Percentiles rank a stretch among this genome's conserved stretches.
These are phyloP conservation scores for Cucumis hystrix DNA, from an alignment of 306 rosid species.

Conservation along the genomic window DNA sequence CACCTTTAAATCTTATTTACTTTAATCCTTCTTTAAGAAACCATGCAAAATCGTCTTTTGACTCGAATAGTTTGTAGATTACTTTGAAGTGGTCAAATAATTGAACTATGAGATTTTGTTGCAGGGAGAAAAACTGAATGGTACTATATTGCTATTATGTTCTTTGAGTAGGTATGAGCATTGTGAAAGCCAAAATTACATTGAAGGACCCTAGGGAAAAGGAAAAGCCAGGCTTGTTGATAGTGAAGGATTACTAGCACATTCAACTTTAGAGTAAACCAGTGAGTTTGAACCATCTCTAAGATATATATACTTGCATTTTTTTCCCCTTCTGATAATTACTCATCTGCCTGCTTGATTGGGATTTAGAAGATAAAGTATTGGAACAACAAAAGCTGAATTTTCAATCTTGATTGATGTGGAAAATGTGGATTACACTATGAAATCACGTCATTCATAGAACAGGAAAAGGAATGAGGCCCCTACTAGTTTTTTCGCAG, in stretches of 20 bases:
- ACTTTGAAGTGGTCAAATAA: not conserved
- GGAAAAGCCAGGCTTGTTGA: not conserved
- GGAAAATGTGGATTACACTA: not conserved
- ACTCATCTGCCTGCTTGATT: not conserved
- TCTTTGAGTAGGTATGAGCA: not conserved
- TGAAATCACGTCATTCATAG: not conserved
- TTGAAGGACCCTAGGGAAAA: not conserved
- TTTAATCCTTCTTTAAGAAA: slow-evolving; percentile 45
- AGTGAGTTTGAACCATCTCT: slow-evolving; percentile 1
- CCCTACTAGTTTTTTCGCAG: not conserved
- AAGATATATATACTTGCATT: not conserved
- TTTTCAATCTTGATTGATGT: not conserved
- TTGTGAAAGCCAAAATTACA: not conserved
- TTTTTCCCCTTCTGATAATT: not conserved
- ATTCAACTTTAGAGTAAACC: not conserved
- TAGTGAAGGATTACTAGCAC: not conserved
- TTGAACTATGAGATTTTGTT: not conserved
- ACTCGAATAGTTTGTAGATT: slow-evolving; percentile 12
- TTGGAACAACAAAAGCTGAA: not conserved
- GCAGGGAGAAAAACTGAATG: not conserved
- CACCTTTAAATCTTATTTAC: slow-evolving; percentile 35
- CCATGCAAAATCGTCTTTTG: slow-evolving; percentile 24
- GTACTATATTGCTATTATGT: not conserved
- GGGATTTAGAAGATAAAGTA: not conserved
- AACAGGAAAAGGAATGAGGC: not conserved